Evolutionary conservation across 2,329 filamentous ascomycete species (phyloP).

Genomic region (Aureobasidium sp.): DNA sequence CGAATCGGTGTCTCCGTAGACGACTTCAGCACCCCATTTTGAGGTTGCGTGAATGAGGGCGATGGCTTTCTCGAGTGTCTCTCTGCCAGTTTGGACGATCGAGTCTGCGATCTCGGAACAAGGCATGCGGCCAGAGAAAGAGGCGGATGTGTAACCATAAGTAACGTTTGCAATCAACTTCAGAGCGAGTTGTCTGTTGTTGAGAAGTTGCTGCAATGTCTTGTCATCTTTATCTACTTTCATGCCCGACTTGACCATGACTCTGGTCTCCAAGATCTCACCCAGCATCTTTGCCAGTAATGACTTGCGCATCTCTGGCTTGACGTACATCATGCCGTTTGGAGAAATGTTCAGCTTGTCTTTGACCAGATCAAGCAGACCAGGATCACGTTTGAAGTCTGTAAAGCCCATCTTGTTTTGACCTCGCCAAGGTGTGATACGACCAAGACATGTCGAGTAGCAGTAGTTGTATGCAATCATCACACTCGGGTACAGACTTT

Average conservation of each 20-base stretch:
- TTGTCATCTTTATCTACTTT: conserved; percentile 86
- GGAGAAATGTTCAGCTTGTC: conserved; percentile 87
- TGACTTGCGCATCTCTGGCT: conserved; percentile 77
- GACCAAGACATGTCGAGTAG: conserved; percentile 91
- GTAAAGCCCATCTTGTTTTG: conserved; percentile 91
- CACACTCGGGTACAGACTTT: conserved; percentile 90
- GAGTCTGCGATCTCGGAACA: conserved; percentile 97
- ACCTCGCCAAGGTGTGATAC: conserved; percentile 81
- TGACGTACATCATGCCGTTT: conserved; percentile 94
- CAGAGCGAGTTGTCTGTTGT: conserved; percentile 87
- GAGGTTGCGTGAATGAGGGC: conserved; percentile 83
- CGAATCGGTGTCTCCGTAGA: conserved; percentile 96
- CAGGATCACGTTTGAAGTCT: conserved; percentile 71
- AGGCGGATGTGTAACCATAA: conserved; percentile 94
- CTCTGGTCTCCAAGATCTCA: conserved; percentile 88
- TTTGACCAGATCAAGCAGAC: conserved; percentile 68
- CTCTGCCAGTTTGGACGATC: conserved; percentile 91
- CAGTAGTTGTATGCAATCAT: conserved; percentile 99
- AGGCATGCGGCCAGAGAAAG: conserved; percentile 94
- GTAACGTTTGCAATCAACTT: conserved; percentile 99
- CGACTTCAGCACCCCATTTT: conserved; percentile 89
- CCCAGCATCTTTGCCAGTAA: conserved; percentile 92
- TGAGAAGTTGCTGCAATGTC: conserved; percentile 74
- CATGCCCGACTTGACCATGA: conserved; percentile 98
- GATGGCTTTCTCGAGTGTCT: conserved; percentile 90